Evolutionary conservation across 345 rosid genomes (phyloP), one percentile per base, ranked within the genome.

Genomic region (Rhodomyrtus tomentosa): DNA sequence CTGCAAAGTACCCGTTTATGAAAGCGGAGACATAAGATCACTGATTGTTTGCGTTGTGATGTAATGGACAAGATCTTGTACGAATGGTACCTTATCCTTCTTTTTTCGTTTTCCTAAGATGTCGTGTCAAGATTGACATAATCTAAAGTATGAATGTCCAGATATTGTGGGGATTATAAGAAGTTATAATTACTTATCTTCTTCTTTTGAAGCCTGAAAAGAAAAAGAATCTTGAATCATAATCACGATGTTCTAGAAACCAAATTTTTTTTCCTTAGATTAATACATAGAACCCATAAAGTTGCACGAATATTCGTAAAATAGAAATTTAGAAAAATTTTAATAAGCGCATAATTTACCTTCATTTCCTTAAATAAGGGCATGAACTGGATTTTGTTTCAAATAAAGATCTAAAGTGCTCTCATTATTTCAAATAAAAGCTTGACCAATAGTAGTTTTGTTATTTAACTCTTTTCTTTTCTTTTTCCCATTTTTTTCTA

Each of bases 381-480:
- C 50, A 0, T 49, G 14, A 49, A 49, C 0, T 49, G 4, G 4
- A 49, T 3, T 0, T 49, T 49, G 3, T 49, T 49, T 10, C 0
- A 49, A 49, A 11, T 10, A 48, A 48, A 2, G 1, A 1, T 14
- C 1, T 49, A 0, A 49, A 49, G 2, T 49, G 4, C 4, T 0
- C 1, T 49, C 4, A 49, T 49, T 49, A 11, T 49, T 49, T 49
- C 8, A 49, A 48, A 48, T 9, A 48, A 49, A 14, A 49, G 50
- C 11, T 49, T 49, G 50, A 10, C 0, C 1, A 10, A 49, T 0
- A 14, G 2, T 49, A 49, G 4, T 49, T 49, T 49, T 14, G 13
- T 49, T 3, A 3, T 49, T 11, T 49, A 10, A 4, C 7, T 6
- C 5, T 6, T 42, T 45, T 45, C 49, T 49, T 49, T 49, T 49